phyloP scores from a whole-genome alignment of 2,329 filamentous ascomycete genomes.

The Triangularia verruculosa region DNA sequence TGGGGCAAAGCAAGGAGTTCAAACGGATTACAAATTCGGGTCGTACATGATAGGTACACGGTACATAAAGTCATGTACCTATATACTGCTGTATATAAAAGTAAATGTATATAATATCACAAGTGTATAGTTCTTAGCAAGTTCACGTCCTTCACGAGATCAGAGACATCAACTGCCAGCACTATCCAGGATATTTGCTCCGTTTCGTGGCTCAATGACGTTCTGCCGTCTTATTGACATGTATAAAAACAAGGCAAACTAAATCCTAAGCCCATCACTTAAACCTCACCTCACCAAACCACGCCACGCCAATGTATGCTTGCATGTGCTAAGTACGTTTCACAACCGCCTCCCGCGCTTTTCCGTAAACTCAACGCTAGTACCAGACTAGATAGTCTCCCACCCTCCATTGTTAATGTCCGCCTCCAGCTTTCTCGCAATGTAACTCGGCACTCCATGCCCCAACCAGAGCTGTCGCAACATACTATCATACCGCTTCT shows the following conservation, averaged over 20 bases:
- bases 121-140: too few relatives aligned
- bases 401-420: conserved; percentile 97
- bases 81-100: too few relatives aligned
- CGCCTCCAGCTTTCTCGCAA: conserved; percentile 84
- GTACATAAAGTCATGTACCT: too few relatives aligned
- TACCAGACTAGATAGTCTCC: conserved; percentile 69
- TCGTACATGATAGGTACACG: too few relatives aligned
- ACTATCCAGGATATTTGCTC: too few relatives aligned
- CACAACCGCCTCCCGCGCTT: too few relatives aligned
- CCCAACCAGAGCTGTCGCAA: conserved; percentile 82
- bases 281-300: neutral
- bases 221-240: too few relatives aligned
- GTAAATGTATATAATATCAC: neutral
- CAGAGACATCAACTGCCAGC: too few relatives aligned
- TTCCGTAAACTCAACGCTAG: neutral
- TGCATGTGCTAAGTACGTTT: too few relatives aligned
- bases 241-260: too few relatives aligned
- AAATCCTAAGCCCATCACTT: neutral
- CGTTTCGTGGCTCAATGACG: too few relatives aligned
- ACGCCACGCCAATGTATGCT: neutral
- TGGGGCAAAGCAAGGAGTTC: neutral
- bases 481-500: conserved; percentile 88
- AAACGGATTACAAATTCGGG: neutral
- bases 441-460: conserved; percentile 83
- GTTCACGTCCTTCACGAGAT: too few relatives aligned